Conservation (phyloP, 2,329 filamentous ascomycete genomes). For the Arthrobotrys entomopaga region DNA sequence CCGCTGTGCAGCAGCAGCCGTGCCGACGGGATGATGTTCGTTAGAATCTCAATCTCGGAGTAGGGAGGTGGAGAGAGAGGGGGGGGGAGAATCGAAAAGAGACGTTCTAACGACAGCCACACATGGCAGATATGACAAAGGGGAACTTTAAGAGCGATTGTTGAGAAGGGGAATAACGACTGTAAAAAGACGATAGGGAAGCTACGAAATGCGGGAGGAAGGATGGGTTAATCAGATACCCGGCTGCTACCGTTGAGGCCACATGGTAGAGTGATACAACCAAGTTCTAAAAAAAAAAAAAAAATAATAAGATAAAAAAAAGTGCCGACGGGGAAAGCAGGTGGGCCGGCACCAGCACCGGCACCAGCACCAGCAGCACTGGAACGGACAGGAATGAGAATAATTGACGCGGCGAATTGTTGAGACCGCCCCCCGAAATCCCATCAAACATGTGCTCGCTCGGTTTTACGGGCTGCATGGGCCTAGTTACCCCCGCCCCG, state of each 20-base stretch:
- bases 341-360: no score
- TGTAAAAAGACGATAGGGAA: slow-evolving; percentile 17
- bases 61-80: slow-evolving; percentile 11
- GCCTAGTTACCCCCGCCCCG: neutral
- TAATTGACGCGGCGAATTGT: slow-evolving; percentile 29
- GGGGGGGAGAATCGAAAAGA: neutral
- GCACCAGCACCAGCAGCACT: no score
- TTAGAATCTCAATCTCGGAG: slow-evolving; percentile 2
- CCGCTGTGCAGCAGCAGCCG: neutral
- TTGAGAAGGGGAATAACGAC: neutral
- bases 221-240: slow-evolving; percentile 12
- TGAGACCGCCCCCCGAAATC: slow-evolving; percentile 23
- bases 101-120: no score
- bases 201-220: slow-evolving; percentile 6
- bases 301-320: slow-evolving; percentile 10
- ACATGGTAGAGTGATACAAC: slow-evolving; percentile 47
- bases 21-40: slow-evolving; percentile 5
- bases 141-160: neutral
- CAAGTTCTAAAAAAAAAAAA: neutral
- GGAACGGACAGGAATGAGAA: no score
- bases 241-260: slow-evolving; percentile 40
- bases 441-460: slow-evolving; percentile 19
- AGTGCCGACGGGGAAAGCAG: slow-evolving; percentile 31
- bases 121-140: neutral
- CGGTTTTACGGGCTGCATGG: slow-evolving; percentile 6